Base-by-base conservation (phyloP, 352 stramenopile genomes). In the Pythium dissotocum region DNA sequence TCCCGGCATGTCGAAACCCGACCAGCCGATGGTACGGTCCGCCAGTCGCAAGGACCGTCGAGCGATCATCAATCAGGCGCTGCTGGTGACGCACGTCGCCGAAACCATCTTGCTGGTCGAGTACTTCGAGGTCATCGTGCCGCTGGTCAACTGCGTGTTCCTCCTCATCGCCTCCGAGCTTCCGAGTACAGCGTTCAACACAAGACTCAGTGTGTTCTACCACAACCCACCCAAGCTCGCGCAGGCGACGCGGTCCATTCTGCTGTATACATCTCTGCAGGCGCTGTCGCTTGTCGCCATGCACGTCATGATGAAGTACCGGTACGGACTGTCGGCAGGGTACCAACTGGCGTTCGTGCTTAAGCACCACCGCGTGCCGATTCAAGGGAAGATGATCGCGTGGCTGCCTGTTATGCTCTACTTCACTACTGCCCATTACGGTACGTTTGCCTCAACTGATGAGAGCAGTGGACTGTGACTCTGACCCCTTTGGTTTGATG, bases 21-120 rank as follows among this genome's bases (percentile, higher is more conserved):
- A 14, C 13, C 13, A 46, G 9, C 38, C 38, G 10, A 46, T 9
- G 10, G 38, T 18, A 14, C 5, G 42, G 16, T 24, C 42, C 0
- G 6, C 12, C 42, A 51, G 42, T 16, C 42, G 42, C 16, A 51
- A n/a, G 46, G 49, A 56, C 16, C 52, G 28, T 13, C 28, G 52
- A 58, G 8, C 12, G 26, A 24, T 62, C 18, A 26, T 26, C 18
- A 51, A 51, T 16, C 53, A 69, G 26, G 63, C 70, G 12, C 61
- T 76, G 13, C n/a, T 70, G 10, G 10, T 69, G 1, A 38, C 52
- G 1, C 5, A 40, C 35, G 61, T 65, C 16, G 70, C 70, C 18
- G 70, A 76, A n/a, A 49, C 55, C 2, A 72, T 76, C 35, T 40
- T 76, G 26, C 65, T 76, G 28, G 61, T 72, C 49, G 64, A 76